These are phyloP conservation scores for Ogataea trehaloabstinens DNA, from an alignment of 805 yeast genomes.

Conservation along the genomic window DNA sequence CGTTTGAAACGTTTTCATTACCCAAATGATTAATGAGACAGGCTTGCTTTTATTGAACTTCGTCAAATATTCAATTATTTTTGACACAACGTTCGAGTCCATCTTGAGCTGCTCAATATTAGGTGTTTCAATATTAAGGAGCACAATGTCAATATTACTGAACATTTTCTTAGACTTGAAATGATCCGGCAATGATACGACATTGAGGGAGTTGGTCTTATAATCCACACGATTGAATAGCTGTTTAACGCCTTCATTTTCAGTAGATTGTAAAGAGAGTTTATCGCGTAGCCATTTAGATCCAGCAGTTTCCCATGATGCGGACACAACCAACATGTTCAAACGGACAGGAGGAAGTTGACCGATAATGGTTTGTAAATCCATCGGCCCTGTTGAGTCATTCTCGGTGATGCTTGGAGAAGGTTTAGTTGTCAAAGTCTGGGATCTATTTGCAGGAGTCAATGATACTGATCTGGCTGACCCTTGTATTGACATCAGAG, in stretches of 20 bases:
- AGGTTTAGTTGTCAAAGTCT: not conserved
- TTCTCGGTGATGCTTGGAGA: not conserved
- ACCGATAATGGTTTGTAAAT: not conserved
- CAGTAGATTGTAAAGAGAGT: constrained; percentile 36
- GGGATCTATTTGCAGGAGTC: not conserved
- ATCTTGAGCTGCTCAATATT: constrained; percentile 13
- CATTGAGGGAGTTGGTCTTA: constrained; percentile 21
- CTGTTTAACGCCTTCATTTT: constrained; percentile 17
- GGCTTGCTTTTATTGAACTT: constrained; percentile 10
- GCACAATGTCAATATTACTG: constrained; percentile 39
- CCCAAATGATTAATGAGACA: constrained; percentile 14
- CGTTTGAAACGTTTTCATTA: constrained; percentile 2
- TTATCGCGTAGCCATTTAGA: constrained; percentile 52
- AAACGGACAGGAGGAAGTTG: constrained; percentile 27
- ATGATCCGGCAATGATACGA: constrained; percentile 43
- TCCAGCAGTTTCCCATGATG: constrained; percentile 42
- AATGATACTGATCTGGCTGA: not conserved
- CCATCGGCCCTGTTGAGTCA: not conserved
- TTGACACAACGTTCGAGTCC: constrained; percentile 19
- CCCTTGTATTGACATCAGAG: not conserved
- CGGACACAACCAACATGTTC: constrained; percentile 38
- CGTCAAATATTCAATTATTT: constrained; percentile 20
- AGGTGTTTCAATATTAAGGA: constrained; percentile 53
- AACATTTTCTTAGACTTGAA: constrained; percentile 38
- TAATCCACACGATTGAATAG: constrained; percentile 3